A percentile compares a stretch with the other conserved stretches of the same genome.
Conservation (phyloP, 2,329 filamentous ascomycete species). For the Sporothrix humicola region DNA sequence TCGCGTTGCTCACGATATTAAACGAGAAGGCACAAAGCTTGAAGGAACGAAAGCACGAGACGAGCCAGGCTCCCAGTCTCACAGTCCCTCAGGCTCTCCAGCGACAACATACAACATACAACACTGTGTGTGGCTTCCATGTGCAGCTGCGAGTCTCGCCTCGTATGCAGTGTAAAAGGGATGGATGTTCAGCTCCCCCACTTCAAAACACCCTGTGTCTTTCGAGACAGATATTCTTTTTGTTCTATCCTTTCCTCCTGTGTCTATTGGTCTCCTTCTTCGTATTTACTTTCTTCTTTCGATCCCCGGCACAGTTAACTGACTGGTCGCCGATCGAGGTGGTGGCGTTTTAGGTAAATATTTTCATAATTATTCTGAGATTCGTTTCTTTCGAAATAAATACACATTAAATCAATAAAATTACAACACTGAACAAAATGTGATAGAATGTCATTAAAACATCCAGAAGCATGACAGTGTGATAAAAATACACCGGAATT, state of each 20-base stretch:
- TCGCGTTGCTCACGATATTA: no score
- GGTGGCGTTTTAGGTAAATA: not conserved
- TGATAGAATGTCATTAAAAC: not conserved
- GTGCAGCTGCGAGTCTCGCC: not conserved
- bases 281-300: not conserved
- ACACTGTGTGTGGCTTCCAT: no score
- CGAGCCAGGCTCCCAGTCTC: no score
- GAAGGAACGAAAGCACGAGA: no score
- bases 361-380: no score
- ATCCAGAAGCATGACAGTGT: not conserved
- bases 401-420: no score
- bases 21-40: no score
- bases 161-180: not conserved
- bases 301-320: not conserved
- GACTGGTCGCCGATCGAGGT: not conserved
- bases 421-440: no score
- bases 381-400: not conserved
- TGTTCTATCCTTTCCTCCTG: not conserved
- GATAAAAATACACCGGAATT: not conserved
- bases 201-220: slow-evolving; percentile 14
- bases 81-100: no score
- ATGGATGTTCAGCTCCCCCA: slow-evolving; percentile 3
- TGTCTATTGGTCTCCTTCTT: not conserved
- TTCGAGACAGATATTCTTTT: not conserved
- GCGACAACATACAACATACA: no score